Percentiles rank a stretch among this genome's conserved stretches.
Conservation (phyloP, 257 asterid species). For the Schizonepeta tenuifolia region DNA sequence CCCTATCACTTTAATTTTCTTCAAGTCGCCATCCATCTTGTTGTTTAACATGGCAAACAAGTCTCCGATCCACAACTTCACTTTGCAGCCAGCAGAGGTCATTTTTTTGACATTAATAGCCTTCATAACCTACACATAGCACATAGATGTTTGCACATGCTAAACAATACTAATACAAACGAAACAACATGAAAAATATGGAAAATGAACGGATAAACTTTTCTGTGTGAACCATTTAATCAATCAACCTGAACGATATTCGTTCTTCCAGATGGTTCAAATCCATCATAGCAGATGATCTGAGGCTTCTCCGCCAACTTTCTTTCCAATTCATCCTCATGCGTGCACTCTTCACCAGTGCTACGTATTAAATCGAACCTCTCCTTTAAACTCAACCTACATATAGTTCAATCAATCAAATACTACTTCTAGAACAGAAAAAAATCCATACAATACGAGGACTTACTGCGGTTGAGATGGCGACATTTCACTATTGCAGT, state of each 20-base stretch:
- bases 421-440: background rate
- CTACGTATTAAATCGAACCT: conserved; percentile 67
- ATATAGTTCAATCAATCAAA: background rate
- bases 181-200: too few species aligned
- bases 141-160: background rate
- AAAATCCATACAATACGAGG: too few species aligned
- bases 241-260: conserved; percentile 83
- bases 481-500: too few species aligned
- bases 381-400: conserved; percentile 54
- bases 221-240: background rate
- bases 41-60: conserved; percentile 92
- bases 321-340: conserved; percentile 74
- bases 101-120: conserved; percentile 31
- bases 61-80: conserved; percentile 92
- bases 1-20: conserved; percentile 75
- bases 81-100: conserved; percentile 87
- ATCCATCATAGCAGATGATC: conserved; percentile 83
- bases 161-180: background rate
- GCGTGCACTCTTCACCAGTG: conserved; percentile 89
- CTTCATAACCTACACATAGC: background rate
- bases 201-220: background rate
- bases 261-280: conserved; percentile 96
- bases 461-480: too few species aligned
- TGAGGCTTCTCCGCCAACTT: conserved; percentile 69
- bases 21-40: conserved; percentile 91